Base-by-base conservation (phyloP, 139 green algal genomes). In the Coelastrella sp. region DNA sequence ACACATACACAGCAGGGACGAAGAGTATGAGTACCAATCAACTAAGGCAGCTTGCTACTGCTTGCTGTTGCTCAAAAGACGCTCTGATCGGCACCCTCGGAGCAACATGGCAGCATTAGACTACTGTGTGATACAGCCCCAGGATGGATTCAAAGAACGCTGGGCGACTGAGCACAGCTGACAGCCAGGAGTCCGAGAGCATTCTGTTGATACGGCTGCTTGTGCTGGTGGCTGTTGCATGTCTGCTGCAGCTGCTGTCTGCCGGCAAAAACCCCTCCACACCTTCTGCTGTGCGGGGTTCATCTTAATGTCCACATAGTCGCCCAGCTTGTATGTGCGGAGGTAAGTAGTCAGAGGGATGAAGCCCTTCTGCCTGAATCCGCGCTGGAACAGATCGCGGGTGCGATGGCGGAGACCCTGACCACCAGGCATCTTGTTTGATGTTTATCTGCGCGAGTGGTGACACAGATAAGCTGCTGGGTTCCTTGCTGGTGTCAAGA, bases 221-320 rank as follows among this genome's bases (percentile, higher is more conserved):
- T 66, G n/a, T n/a, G 17, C 81, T 76, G 81, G 60, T 86, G 81
- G 82, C 82, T 88, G 82, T 56, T 88, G 81, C 82, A 79, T 7
- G 3, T n/a, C 22, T 32, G 71, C 84, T 78, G 56, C 4, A 65
- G 20, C 68, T 14, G 47, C 20, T 65, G n/a, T 17, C 19, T 82
- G 71, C 54, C 58, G 17, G 7, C 4, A 7, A 20, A n/a, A 54
- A 61, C 5, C 32, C 54, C 22, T 75, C 16, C 90, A 23, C 75
- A 98, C 97, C 97, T 98, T 98, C 82, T 99, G 98, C 86, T 99
- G 96, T 47, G 98, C 96, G 77, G 94, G 92, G 93, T 99, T 99
- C 76, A 98, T 97, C 93, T 99, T 99, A 93, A 99, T 98, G 95
- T 99, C 98, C 20, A 99, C 98, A 93, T 98, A 98, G 94, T 99